A percentile compares a stretch with the other conserved stretches of the same genome.
These are phyloP conservation scores for Solanum chaucha DNA, from an alignment of 257 asterid species.

Conservation along the genomic window DNA sequence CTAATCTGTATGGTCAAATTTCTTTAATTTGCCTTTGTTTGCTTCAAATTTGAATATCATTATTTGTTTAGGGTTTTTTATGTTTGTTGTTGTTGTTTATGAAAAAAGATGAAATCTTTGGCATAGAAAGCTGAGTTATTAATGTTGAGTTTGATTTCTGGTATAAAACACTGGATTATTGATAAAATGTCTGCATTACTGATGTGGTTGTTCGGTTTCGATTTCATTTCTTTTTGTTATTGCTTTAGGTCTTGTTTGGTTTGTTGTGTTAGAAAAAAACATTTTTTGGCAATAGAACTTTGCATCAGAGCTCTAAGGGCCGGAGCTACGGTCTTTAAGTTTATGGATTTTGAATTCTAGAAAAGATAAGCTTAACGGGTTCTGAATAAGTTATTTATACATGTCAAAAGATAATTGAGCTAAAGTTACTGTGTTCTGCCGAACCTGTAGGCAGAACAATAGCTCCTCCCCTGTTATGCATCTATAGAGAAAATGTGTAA, in stretches of 20 bases:
- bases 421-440: neutral
- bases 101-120: neutral
- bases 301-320: neutral
- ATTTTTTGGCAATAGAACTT: neutral
- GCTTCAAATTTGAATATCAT: neutral
- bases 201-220: neutral
- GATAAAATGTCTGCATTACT: neutral
- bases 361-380: neutral
- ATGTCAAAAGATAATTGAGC: neutral
- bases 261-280: neutral
- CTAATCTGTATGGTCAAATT: conserved; percentile 58
- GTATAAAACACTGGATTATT: neutral
- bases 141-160: neutral
- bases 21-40: neutral
- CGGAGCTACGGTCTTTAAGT: neutral
- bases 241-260: neutral
- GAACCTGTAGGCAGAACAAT: neutral
- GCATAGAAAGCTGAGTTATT: neutral
- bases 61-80: neutral
- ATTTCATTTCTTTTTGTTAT: neutral
- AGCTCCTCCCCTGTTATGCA: neutral
- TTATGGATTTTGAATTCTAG: neutral
- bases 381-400: neutral
- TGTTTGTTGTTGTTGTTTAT: neutral
- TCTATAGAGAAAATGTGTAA: neutral